Base-by-base conservation (phyloP, 352 stramenopile species). In the Elongisporangium senticosum region DNA sequence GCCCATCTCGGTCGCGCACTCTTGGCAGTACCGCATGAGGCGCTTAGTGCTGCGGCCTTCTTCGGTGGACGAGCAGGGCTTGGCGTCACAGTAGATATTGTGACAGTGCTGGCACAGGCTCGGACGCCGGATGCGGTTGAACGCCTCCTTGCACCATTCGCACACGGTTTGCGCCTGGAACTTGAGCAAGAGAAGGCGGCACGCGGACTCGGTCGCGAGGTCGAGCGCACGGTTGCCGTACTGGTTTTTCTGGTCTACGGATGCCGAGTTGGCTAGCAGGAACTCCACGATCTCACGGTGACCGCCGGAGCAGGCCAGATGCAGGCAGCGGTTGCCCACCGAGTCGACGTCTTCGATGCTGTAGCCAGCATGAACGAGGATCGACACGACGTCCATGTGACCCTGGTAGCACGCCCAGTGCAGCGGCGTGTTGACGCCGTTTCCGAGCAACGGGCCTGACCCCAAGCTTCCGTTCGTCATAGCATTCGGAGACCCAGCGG, bases 331-430 rank as follows among this genome's bases (percentile, higher is more conserved):
- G 57, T 93, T 96, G 26, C 84, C 86, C 20, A 83, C 74, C 13
- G 75, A 67, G 60, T 96, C 84, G 8, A 64, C 65, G 59, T 82
- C 79, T 63, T 91, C 81, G 14, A 78, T 64, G 8, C 71, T 77
- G 61, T 89, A 94, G 15, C 81, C 84, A 22, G 71, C 74, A 48
- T 82, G 77, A 21, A 95, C 63, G 21, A 95, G 68, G 43, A 89
- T 64, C 10, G 69, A 73, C 20, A 91, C 78, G 22, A 89, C 75
- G 60, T 87, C 69, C 33, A 67, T 56, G 49, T 94, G 81, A 19
- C 83, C 84, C 52, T 86, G 87, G 68, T 95, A 95, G 67, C 80
- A 87, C n/a, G 83, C 81, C 86, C 86, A 95, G 57, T 95, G 86
- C 40, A 95, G 64, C 11, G 86, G 86, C 11, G 83, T 94, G 55